These are phyloP conservation scores for Phytophthora pistaciae DNA, from an alignment of 352 stramenopile species.

Conservation along the genomic window DNA sequence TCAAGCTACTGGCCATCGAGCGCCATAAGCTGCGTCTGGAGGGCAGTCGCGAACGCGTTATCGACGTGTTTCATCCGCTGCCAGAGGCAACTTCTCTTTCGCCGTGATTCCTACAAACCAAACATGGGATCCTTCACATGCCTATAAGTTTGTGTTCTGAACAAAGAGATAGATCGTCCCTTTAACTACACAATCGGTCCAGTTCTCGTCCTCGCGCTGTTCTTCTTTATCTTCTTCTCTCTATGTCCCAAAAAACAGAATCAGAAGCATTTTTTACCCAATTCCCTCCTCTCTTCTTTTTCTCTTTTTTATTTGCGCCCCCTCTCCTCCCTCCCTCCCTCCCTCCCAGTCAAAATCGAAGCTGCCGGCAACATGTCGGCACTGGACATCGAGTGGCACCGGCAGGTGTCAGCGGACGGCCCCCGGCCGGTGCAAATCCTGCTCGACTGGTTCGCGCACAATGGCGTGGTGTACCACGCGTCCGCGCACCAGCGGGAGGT, in stretches of 20 bases:
- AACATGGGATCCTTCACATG: too few relatives aligned
- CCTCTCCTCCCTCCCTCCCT: not conserved
- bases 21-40: too few relatives aligned
- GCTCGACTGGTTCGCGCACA: slow-evolving; percentile 33
- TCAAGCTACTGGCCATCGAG: too few relatives aligned
- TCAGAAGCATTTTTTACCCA: not conserved
- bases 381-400: slow-evolving; percentile 26
- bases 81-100: too few relatives aligned
- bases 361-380: not conserved
- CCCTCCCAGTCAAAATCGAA: not conserved
- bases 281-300: not conserved
- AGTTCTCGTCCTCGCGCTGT: not conserved
- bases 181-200: not conserved
- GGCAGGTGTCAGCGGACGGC: slow-evolving; percentile 17
- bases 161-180: not conserved
- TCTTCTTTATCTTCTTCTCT: not conserved
- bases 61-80: too few relatives aligned
- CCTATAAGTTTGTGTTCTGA: too few relatives aligned
- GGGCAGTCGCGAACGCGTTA: too few relatives aligned
- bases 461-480: slow-evolving; percentile 36
- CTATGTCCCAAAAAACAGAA: not conserved
- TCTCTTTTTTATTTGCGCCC: not conserved
- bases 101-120: too few relatives aligned
- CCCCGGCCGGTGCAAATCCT: slow-evolving; percentile 29
- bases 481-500: slow-evolving; percentile 32